Percentiles rank a stretch among this genome's conserved stretches.
Evolutionary conservation across 2,329 filamentous ascomycete genomes (phyloP).

Genomic region (Aureobasidium sp.): DNA sequence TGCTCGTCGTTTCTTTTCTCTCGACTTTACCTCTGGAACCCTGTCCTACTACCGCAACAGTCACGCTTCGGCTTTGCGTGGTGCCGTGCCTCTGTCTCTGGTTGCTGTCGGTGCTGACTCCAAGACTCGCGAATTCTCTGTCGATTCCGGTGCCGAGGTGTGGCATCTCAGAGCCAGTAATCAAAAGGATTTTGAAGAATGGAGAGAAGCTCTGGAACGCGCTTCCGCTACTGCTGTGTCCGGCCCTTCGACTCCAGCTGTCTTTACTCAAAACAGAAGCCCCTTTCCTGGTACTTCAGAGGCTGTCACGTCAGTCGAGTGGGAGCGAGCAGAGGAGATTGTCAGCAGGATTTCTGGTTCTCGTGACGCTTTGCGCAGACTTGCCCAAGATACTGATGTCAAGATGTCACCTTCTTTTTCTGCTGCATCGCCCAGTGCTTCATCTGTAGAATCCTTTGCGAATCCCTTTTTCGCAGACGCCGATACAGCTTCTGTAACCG

Average conservation of each 20-base stretch:
- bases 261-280: neutral
- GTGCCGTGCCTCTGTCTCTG: conserved; percentile 83
- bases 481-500: conserved; percentile 17
- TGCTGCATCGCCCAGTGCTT: conserved; percentile 16
- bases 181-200: conserved; percentile 75
- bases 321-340: conserved; percentile 75
- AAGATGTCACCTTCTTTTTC: conserved; percentile 41
- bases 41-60: conserved; percentile 94
- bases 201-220: conserved; percentile 76
- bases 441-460: conserved; percentile 17
- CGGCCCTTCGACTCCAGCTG: conserved; percentile 10
- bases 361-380: conserved; percentile 73
- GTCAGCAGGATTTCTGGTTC: conserved; percentile 81
- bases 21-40: conserved; percentile 90
- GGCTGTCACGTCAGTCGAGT: conserved; percentile 44
- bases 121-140: conserved; percentile 80
- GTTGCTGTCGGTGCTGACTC: conserved; percentile 88
- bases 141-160: conserved; percentile 92
- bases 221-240: conserved; percentile 46
- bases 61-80: conserved; percentile 83
- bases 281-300: neutral
- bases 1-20: conserved; percentile 86
- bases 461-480: conserved; percentile 26
- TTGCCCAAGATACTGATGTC: conserved; percentile 75
- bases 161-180: conserved; percentile 88